Evolutionary conservation across 495 filamentous ascomycete species (phyloP).

Genomic region (Neurospora sp.): DNA sequence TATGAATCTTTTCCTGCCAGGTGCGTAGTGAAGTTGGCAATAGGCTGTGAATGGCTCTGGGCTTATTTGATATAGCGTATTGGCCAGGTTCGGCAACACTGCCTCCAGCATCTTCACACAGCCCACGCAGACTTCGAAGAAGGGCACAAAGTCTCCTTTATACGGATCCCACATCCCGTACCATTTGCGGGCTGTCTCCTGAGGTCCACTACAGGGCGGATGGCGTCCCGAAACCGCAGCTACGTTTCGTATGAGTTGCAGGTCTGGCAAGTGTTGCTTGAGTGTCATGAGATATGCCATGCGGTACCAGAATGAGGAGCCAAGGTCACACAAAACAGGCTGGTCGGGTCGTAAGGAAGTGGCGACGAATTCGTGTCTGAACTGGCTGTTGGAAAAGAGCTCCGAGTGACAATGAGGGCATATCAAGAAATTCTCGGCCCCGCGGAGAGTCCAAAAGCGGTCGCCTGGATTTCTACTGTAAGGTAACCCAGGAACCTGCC

Average conservation of each 20-base stretch:
- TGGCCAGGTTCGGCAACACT: conserved; percentile 32
- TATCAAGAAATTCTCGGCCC: conserved; percentile 35
- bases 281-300: conserved; percentile 36
- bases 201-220: conserved; percentile 25
- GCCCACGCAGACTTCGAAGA: conserved; percentile 30
- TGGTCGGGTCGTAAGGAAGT: conserved; percentile 27
- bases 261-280: conserved; percentile 27
- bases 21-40: conserved; percentile 29
- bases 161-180: conserved; percentile 32
- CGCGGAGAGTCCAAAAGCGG: conserved; percentile 31
- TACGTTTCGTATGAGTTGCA: conserved; percentile 29
- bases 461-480: conserved; percentile 12
- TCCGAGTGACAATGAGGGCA: conserved; percentile 33
- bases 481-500: conserved; percentile 13
- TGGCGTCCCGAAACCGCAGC: conserved; percentile 24
- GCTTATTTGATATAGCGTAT: conserved; percentile 1
- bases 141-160: conserved; percentile 16
- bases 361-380: conserved; percentile 28
- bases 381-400: conserved; percentile 29
- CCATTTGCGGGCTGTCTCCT: conserved; percentile 28
- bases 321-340: conserved; percentile 33
- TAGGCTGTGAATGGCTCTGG: conserved; percentile 21
- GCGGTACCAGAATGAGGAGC: conserved; percentile 32
- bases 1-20: conserved; percentile 31
- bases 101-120: conserved; percentile 32